phyloP scores from a whole-genome alignment of 2,329 filamentous ascomycete species.

The Lachnellula subtilissima region DNA sequence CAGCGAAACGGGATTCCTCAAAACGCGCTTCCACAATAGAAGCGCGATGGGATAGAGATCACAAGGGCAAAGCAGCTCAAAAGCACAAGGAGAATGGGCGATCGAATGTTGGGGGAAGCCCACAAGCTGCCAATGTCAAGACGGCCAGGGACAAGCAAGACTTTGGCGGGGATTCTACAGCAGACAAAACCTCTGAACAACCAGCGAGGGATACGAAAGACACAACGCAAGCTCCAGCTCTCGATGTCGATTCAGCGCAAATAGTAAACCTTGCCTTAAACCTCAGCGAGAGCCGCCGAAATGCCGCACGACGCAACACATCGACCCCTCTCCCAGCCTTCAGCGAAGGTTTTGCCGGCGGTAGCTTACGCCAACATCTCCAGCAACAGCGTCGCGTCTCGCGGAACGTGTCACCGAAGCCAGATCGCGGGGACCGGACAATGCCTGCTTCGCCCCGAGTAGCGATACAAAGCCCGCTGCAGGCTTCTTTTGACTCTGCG shows the following conservation, averaged over 20 bases:
- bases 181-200: slow-evolving; percentile 2
- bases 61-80: slow-evolving; percentile 24
- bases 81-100: slow-evolving; percentile 21
- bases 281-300: slow-evolving; percentile 73
- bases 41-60: slow-evolving; percentile 15
- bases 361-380: slow-evolving; percentile 63
- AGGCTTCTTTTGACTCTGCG: slow-evolving; percentile 41
- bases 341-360: slow-evolving; percentile 46
- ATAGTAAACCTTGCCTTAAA: slow-evolving; percentile 91
- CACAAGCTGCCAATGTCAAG: slow-evolving; percentile 22
- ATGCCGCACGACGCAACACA: slow-evolving; percentile 54
- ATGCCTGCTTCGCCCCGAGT: slow-evolving; percentile 35
- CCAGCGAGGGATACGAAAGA: not conserved
- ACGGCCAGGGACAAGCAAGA: slow-evolving; percentile 5
- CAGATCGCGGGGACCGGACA: slow-evolving; percentile 36
- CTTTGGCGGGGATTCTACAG: slow-evolving; percentile 5
- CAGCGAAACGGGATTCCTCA: no score
- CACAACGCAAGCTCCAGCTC: slow-evolving; percentile 21
- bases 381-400: slow-evolving; percentile 64
- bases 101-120: slow-evolving; percentile 25
- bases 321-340: slow-evolving; percentile 42
- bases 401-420: slow-evolving; percentile 55
- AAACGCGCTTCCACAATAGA: not conserved
- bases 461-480: slow-evolving; percentile 41
- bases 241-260: slow-evolving; percentile 76